Base-by-base conservation (phyloP, 1,284 basidiomycete species). In the Trichosporon sp. region DNA sequence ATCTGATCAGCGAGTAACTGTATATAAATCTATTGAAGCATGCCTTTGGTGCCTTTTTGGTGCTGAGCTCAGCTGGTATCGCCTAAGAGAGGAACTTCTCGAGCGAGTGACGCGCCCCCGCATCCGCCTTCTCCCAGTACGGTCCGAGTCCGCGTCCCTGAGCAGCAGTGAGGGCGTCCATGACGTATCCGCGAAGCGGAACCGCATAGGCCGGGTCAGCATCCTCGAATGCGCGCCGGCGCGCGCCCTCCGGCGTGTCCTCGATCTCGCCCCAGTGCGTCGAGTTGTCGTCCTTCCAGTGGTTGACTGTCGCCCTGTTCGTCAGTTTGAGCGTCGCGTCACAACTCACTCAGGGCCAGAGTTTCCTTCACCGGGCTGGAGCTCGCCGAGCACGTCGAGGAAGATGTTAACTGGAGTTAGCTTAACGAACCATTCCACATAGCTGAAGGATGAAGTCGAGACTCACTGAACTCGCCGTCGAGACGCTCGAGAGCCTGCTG, bases 361-460 rank as follows among this genome's bases (percentile, higher is more conserved):
- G 32, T 82, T 73, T 40, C 81, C 79, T 7, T 76, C 74, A 62
- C 84, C 80, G 1, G 86, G 86, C 76, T 93, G 89, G 61, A 93
- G 83, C 76, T 95, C 92, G 11, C 88, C 89, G 49, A 95, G 88
- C 4, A 94, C 91, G 71, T 95, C 92, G 56, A 92, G 82, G 90
- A 92, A 95, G 46, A 95, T 82, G 74, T 93, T 93, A 80, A 91
- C 91, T 67, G 62, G 87, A 88, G 1, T 89, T 85, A 46, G 90
- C 86, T 5, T 82, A 34, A 34, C 34, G 34, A 37, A n/a, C n/a
- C n/a, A n/a, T n/a, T n/a, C n/a, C n/a, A n/a, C n/a, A n/a, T 83
- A 91, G 87, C 9, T 7, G 25, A n/a, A 21, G 37, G 14, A 16
- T 3, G 14, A 27, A 6, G 16, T n/a, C 14, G 49, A 10, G 13